Percentiles rank a stretch among this genome's conserved stretches.
Evolutionary conservation across 805 yeast genomes (phyloP).

Genomic region (Tanozyma kutaoensis): DNA sequence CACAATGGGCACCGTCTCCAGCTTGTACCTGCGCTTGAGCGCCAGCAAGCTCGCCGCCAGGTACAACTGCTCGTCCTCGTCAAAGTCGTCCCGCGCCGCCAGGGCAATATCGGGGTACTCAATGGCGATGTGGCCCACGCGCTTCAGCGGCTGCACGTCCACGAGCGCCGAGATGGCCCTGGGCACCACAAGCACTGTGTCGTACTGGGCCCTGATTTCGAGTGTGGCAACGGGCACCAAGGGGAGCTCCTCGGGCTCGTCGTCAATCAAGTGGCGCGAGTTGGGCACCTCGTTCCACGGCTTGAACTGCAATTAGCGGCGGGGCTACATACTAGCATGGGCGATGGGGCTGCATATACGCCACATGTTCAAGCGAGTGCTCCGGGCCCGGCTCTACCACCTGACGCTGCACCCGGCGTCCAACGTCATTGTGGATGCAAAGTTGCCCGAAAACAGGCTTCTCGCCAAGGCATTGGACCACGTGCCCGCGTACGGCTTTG

Average conservation of each 20-base stretch:
- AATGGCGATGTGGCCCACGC: slow-evolving; percentile 6
- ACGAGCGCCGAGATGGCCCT: slow-evolving; percentile 5
- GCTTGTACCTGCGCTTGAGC: slow-evolving; percentile 10
- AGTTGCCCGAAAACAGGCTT: slow-evolving; percentile 27
- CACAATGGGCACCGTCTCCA: slow-evolving; percentile 11
- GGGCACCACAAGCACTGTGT: slow-evolving; percentile 8
- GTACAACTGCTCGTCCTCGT: slow-evolving; percentile 22
- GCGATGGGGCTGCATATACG: too few species aligned
- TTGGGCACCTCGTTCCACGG: slow-evolving; percentile 35
- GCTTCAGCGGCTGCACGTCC: slow-evolving; percentile 5
- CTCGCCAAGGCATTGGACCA: slow-evolving; percentile 20
- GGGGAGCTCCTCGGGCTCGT: slow-evolving; percentile 11
- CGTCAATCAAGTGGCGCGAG: slow-evolving; percentile 40
- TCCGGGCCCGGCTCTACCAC: slow-evolving; percentile 16
- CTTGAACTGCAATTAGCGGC: slow-evolving; percentile 17
- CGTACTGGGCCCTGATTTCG: neutral
- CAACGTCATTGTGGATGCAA: slow-evolving; percentile 15
- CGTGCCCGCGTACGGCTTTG: slow-evolving; percentile 43
- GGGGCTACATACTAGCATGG: slow-evolving; percentile 2
- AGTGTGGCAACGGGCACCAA: slow-evolving; percentile 1
- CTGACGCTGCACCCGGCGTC: slow-evolving; percentile 22
- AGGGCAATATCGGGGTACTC: slow-evolving; percentile 5
- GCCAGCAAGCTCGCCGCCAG: slow-evolving; percentile 14
- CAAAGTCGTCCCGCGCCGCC: slow-evolving; percentile 1
- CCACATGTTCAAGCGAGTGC: too few species aligned